Percentiles rank a stretch among this genome's conserved stretches.
These are phyloP conservation scores for Collybia mongolica DNA, from an alignment of 768 basidiomycete species.

Conservation along the genomic window DNA sequence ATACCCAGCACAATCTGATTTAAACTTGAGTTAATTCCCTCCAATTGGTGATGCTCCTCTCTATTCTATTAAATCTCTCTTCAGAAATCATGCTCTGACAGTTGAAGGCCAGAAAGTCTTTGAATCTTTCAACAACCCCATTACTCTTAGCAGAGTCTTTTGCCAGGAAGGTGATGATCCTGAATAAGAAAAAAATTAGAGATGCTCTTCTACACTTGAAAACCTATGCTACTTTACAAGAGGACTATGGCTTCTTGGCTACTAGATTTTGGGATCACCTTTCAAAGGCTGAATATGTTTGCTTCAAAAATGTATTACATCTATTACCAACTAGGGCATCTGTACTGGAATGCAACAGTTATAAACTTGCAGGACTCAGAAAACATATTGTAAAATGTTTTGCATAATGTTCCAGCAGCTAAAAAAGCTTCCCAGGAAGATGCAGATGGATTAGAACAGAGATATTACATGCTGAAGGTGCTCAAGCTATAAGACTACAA, in stretches of 20 bases:
- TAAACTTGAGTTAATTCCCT: conserved; percentile 18
- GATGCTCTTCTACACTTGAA: not conserved
- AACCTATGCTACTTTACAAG: not conserved
- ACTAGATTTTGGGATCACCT: not conserved
- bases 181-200: not conserved
- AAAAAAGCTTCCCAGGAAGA: too few relatives aligned
- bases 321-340: too few relatives aligned
- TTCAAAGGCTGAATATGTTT: too few relatives aligned
- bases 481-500: too few relatives aligned
- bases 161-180: conserved; percentile 1
- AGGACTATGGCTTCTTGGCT: not conserved
- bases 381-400: too few relatives aligned
- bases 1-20: conserved; percentile 8
- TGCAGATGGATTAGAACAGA: too few relatives aligned
- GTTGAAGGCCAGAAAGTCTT: not conserved
- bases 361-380: too few relatives aligned
- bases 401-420: too few relatives aligned
- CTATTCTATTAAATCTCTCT: conserved; percentile 7
- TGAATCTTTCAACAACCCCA: conserved; percentile 1
- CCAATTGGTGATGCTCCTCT: conserved; percentile 22
- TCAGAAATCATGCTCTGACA: not conserved
- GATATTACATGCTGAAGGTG: too few relatives aligned
- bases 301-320: too few relatives aligned
- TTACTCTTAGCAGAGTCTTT: not conserved
- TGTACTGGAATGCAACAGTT: too few relatives aligned